Evolutionary conservation across 1,284 basidiomycete species (phyloP).

Genomic region (Bjerkandera adusta): DNA sequence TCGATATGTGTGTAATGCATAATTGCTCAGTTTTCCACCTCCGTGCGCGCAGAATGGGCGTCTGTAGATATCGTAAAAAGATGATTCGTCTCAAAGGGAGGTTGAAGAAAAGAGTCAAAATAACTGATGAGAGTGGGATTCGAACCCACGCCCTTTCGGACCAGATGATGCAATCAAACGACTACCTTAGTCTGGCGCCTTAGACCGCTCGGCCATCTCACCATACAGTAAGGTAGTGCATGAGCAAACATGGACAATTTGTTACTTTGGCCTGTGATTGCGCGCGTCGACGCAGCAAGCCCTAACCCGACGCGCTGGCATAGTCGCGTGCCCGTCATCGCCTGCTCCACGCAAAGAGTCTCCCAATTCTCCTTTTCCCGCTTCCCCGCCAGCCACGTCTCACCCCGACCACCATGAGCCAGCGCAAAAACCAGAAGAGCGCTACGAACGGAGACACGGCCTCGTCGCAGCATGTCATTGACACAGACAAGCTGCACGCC

Average conservation of each 20-base stretch:
- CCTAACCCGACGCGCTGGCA: no score
- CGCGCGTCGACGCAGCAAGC: no score
- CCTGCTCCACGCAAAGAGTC: background rate
- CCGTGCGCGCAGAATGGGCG: no score
- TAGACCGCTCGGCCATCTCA: constrained; percentile 84
- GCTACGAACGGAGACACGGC: constrained; percentile 11
- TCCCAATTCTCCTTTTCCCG: background rate
- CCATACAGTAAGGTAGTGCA: no score
- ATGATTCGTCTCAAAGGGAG: no score
- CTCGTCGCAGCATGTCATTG: constrained; percentile 15
- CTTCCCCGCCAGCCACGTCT: background rate
- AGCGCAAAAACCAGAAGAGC: constrained; percentile 28
- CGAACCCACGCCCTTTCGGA: constrained; percentile 42
- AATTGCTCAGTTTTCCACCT: no score
- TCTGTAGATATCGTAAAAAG: no score
- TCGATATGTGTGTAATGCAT: constrained; percentile 6
- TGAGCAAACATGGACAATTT: no score
- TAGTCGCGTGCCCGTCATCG: background rate
- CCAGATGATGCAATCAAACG: no score
- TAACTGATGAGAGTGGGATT: constrained; percentile 40
- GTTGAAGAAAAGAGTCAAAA: no score
- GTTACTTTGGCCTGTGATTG: no score
- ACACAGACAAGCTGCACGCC: constrained; percentile 44
- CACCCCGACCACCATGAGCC: constrained; percentile 27
- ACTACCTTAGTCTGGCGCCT: constrained; percentile 83